Percentiles rank a stretch among this genome's conserved stretches.
Evolutionary conservation across 2,329 filamentous ascomycete genomes (phyloP).

Genomic region (Sporothrix euskadiensis): DNA sequence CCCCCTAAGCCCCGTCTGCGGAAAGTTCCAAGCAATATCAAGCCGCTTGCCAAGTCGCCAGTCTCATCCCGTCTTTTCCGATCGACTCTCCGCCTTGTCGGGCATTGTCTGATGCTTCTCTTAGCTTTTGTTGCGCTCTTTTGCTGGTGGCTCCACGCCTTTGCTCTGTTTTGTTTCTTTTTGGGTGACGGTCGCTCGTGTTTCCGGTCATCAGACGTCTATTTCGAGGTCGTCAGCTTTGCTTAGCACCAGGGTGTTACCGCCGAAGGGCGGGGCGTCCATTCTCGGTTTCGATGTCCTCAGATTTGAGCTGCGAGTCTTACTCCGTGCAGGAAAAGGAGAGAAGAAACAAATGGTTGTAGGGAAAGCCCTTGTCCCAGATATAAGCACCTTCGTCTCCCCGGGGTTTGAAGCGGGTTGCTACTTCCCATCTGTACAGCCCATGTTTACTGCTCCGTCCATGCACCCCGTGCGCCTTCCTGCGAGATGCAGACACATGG

Average conservation of each 20-base stretch:
- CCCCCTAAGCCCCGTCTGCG: not conserved
- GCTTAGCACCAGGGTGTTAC: not conserved
- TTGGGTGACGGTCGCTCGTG: not conserved
- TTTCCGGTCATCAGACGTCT: slow-evolving; percentile 1
- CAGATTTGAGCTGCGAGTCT: not conserved
- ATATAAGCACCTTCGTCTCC: not conserved
- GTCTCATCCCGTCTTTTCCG: slow-evolving; percentile 9
- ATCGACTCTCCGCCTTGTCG: not conserved
- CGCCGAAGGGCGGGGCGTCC: not conserved
- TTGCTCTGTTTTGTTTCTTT: not conserved
- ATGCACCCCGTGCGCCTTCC: not conserved
- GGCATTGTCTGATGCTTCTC: not conserved
- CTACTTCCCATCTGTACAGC: slow-evolving; percentile 3
- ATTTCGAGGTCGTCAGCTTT: slow-evolving; percentile 2
- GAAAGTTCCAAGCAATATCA: slow-evolving; percentile 1
- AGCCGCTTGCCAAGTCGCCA: slow-evolving; percentile 9
- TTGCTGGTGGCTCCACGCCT: not conserved
- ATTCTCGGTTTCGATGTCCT: not conserved
- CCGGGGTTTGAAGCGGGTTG: slow-evolving; percentile 8
- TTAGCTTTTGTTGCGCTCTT: not conserved
- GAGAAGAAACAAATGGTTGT: not conserved
- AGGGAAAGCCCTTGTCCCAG: not conserved
- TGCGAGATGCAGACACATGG: not conserved
- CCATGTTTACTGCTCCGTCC: not conserved
- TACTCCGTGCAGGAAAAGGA: not conserved